Evolutionary conservation across 176 grass and related monocot genomes (phyloP), one percentile per base, ranked within the genome.

Genomic region (Otatea glauca): DNA sequence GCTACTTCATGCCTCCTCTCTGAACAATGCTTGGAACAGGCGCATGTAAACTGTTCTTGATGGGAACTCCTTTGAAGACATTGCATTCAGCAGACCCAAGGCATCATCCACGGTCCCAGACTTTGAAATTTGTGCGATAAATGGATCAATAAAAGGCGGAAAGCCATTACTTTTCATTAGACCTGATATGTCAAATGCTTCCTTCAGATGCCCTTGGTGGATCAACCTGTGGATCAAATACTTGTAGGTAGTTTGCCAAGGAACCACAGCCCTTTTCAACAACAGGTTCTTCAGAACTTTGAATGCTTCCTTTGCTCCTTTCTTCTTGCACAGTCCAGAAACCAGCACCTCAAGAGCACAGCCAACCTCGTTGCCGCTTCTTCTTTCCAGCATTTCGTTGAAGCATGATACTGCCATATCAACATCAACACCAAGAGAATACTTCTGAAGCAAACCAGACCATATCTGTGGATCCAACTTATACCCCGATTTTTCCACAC

Each of bases 221-320:
- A 89, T 56, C 86, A 94, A 74, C 44, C 65, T 94, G 54, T 92
- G 75, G 42, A 97, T 86, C 60, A 97, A 84, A 66, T 82, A 84
- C 81, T 88, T 97, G 66, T 94, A 97, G 51, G 94, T 94, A 63
- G 69, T 87, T 83, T 92, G 92, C 90, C 72, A 92, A 75, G 88
- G 88, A 78, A 70, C 60, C 35, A 92, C 86, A 68, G 34, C 81
- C 38, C 81, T 83, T 39, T 90, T 65, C 7, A 76, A 78, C n/a
- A 80, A 68, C 72, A 97, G 54, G 17, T 90, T 84, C 65, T 94
- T 89, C 20, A 91, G 61, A 85, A 97, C 64, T 83, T 85, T 87
- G 41, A 85, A 71, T 43, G 84, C 92, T 49, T 90, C 85, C 17
- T 84, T 89, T 49, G 84, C 62, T 70, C 80, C 81, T 72, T 91